Evolutionary conservation across 176 grass and related monocot species (phyloP).

Genomic region (Carex kokanica): DNA sequence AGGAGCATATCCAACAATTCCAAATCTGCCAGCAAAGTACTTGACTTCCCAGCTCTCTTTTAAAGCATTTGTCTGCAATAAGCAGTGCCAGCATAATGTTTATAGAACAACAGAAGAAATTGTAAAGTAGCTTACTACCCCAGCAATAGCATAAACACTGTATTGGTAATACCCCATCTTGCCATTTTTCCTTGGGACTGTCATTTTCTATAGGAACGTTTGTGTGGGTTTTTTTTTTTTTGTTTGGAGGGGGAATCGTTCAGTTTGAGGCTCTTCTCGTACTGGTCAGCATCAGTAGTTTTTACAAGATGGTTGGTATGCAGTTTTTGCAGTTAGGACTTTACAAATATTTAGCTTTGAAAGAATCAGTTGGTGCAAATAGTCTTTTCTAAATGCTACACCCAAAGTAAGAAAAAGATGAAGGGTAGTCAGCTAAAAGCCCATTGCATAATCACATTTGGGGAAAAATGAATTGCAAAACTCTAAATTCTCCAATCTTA

Average conservation of each 20-base stretch:
- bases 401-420: neutral
- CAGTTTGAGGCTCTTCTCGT: neutral
- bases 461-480: neutral
- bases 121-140: neutral
- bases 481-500: neutral
- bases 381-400: neutral
- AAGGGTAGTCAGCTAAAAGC: neutral
- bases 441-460: neutral
- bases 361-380: neutral
- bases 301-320: neutral
- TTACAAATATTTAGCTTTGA: neutral
- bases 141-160: neutral
- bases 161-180: neutral
- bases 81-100: neutral
- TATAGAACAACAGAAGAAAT: neutral
- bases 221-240: too few species aligned
- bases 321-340: neutral
- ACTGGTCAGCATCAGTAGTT: neutral
- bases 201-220: too few species aligned
- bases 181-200: neutral
- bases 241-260: too few species aligned
- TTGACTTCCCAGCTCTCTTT: slow-evolving; percentile 78
- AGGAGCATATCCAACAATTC: slow-evolving; percentile 76
- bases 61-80: slow-evolving; percentile 77
- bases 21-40: slow-evolving; percentile 48